Evolutionary conservation across 352 stramenopile species (phyloP).

Genomic region (Poterioochromonas sp.): DNA sequence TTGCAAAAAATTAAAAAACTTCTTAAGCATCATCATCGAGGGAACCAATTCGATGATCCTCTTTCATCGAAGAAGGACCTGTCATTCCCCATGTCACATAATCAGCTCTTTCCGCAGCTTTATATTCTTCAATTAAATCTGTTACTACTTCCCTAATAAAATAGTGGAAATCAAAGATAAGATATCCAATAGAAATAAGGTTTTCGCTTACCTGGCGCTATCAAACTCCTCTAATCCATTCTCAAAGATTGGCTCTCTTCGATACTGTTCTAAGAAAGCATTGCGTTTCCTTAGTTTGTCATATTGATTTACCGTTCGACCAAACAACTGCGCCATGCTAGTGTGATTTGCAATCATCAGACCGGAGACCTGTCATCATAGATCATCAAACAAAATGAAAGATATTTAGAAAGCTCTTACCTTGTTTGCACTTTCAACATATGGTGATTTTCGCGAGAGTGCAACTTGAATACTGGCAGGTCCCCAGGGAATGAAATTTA

Average conservation of each 20-base stretch:
- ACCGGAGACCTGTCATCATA: slow-evolving; percentile 55
- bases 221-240: slow-evolving; percentile 73
- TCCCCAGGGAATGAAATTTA: slow-evolving; percentile 97
- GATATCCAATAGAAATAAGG: background rate
- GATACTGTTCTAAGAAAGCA: slow-evolving; percentile 98
- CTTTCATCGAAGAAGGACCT: no score
- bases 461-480: slow-evolving; percentile 96
- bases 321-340: slow-evolving; percentile 79
- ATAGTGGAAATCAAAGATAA: background rate
- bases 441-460: slow-evolving; percentile 90
- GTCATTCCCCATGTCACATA: slow-evolving; percentile 63
- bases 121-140: slow-evolving; percentile 68
- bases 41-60: no score
- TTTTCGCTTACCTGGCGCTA: slow-evolving; percentile 41
- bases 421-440: slow-evolving; percentile 92
- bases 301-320: slow-evolving; percentile 87
- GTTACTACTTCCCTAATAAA: slow-evolving; percentile 57
- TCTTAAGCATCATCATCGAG: no score
- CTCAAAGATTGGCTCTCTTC: slow-evolving; percentile 91
- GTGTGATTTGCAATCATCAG: slow-evolving; percentile 99
- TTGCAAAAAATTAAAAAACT: no score
- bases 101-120: slow-evolving; percentile 61
- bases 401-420: slow-evolving; percentile 47
- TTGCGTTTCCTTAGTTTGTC: slow-evolving; percentile 92
- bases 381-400: slow-evolving; percentile 8